Conservation (phyloP, 1,284 basidiomycete genomes). For the Cryptococcus hybrid region DNA sequence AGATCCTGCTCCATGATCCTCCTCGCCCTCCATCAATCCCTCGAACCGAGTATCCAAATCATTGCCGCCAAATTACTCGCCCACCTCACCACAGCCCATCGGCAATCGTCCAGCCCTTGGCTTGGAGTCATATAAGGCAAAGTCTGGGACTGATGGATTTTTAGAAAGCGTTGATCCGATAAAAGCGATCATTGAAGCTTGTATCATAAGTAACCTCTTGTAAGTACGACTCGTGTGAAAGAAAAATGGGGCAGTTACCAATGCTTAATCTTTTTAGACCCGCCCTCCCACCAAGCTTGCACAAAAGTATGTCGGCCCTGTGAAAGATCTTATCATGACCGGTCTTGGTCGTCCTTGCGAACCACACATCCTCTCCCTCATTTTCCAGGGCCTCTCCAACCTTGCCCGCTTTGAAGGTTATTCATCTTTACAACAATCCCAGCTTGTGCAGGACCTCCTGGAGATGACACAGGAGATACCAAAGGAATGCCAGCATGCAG, state of each 20-base stretch:
- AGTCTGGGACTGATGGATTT: constrained; percentile 71
- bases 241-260: constrained; percentile 56
- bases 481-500: constrained; percentile 38
- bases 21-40: constrained; percentile 34
- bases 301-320: constrained; percentile 39
- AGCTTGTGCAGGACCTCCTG: constrained; percentile 29
- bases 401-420: constrained; percentile 36
- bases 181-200: constrained; percentile 50
- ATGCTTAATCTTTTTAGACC: constrained; percentile 16
- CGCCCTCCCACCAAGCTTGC: constrained; percentile 28
- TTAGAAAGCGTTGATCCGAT: constrained; percentile 64
- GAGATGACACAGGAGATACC: constrained; percentile 38
- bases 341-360: constrained; percentile 24
- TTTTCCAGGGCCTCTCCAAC: constrained; percentile 42
- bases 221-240: constrained; percentile 45
- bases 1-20: constrained; percentile 37
- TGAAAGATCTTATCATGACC: constrained; percentile 33
- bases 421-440: constrained; percentile 23
- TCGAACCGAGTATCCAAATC: constrained; percentile 39
- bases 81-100: constrained; percentile 57
- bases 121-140: constrained; percentile 53
- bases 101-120: constrained; percentile 67
- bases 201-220: constrained; percentile 54
- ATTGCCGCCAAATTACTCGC: constrained; percentile 39
- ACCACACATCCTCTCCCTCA: constrained; percentile 23